Conservation (phyloP, 106 monocot genomes). For the Narthecium ossifragum region DNA sequence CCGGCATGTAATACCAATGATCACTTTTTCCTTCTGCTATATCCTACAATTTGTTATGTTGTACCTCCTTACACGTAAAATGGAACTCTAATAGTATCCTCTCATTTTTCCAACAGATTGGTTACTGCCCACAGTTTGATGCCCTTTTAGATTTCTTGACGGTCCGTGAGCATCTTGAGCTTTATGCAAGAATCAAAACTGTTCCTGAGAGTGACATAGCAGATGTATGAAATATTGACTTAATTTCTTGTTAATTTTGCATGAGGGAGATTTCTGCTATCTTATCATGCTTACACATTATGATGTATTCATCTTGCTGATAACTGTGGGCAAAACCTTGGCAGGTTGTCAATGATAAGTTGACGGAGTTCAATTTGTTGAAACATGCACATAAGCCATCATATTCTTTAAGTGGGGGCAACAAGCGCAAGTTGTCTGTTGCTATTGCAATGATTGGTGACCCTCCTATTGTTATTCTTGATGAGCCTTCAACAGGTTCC, state of each 20-base stretch:
- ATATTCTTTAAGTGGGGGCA: constrained; percentile 83
- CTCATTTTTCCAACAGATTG: constrained; percentile 52
- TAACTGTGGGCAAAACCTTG: too few relatives aligned
- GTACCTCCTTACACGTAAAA: too few relatives aligned
- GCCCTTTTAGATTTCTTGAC: constrained; percentile 85
- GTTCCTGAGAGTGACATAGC: constrained; percentile 47
- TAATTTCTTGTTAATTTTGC: too few relatives aligned
- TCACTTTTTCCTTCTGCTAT: neutral
- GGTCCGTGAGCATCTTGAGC: constrained; percentile 76
- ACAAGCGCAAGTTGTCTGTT: constrained; percentile 92
- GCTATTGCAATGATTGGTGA: constrained; percentile 96
- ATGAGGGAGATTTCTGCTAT: too few relatives aligned
- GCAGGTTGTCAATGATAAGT: constrained; percentile 78
- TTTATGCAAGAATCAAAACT: constrained; percentile 87
- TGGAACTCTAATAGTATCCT: too few relatives aligned
- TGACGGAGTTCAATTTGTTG: constrained; percentile 75
- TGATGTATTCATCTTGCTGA: too few relatives aligned
- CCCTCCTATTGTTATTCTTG: constrained; percentile 94
- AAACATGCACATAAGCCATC: constrained; percentile 83
- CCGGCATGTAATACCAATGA: constrained; percentile 44
- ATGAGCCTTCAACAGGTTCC: constrained; percentile 95
- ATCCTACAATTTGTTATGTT: neutral
- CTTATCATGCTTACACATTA: too few relatives aligned
- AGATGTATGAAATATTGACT: constrained; percentile 46
- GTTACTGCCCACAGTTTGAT: constrained; percentile 97